Evolutionary conservation across 1,284 basidiomycete species (phyloP), one percentile per base, ranked within the genome.

Genomic region (Heterobasidion occidentale): DNA sequence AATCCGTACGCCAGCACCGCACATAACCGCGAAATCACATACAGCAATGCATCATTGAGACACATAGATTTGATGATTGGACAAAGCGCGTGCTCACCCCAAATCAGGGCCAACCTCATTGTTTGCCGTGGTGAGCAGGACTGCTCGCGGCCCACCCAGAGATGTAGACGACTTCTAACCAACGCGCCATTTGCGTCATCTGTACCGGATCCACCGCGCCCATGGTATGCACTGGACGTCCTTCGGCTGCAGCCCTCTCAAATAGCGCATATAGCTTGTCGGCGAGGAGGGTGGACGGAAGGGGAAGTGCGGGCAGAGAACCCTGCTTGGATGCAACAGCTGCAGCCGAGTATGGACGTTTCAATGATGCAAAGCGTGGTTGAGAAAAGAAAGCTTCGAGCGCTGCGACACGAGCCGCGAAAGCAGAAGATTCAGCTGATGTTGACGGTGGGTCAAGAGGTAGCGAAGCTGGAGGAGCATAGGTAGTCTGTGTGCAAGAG

Each of bases 71-170:
- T 11, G 46, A 44, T 8, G n/a, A 52, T 53, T 36, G 9, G n/a
- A 51, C 50, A 14, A 36, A 27, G 27, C 27, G 27, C 27, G 27
- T 14, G 72, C 81, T 65, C 65, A 91, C 92, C 95, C 97, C 68
- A 99, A 85, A 77, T 99, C 96, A 45, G 96, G 96, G 48, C 96
- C 96, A 55, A 98, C 95, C 74, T 99, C 97, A 67, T 98, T 95
- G 66, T 85, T 91, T 35, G 86, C 89, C 1, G 94, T 97, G 27
- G 92, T 93, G 53, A 93, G 78, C 56, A 94, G 81, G 58, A n/a
- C 94, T 98, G 49, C 88, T 91, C 42, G 85, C 82, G 27, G 90
- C 92, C 86, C 92, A 99, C 33, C 96, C 96, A 45, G 93, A 97
- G 33, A 99, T 81, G 70, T 99, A 99, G 51, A 98, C 89, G 20